Percentiles rank a stretch among this genome's conserved stretches.
These are phyloP conservation scores for Penstemon davidsonii DNA, from an alignment of 257 asterid species.

Conservation along the genomic window DNA sequence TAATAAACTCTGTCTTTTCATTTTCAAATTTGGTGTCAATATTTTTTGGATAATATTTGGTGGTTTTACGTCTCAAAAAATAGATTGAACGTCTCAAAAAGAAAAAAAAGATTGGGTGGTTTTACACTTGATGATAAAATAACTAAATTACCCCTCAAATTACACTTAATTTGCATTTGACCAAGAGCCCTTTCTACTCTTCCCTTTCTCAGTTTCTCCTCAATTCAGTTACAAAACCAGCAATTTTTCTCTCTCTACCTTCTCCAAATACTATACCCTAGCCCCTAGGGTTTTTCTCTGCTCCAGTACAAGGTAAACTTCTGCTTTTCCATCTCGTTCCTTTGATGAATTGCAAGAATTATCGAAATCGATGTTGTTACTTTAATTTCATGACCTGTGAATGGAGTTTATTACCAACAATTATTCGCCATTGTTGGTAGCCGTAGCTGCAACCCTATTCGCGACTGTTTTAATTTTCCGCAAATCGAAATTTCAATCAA, in stretches of 20 bases:
- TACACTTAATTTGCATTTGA: constrained; percentile 31
- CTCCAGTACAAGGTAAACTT: neutral
- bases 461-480: constrained; percentile 42
- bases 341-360: constrained; percentile 43
- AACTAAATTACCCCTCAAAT: constrained; percentile 20
- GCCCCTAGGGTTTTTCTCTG: constrained; percentile 31
- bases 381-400: constrained; percentile 51
- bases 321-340: neutral
- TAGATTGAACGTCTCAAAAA: no score
- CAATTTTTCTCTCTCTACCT: constrained; percentile 28
- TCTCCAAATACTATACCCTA: constrained; percentile 24
- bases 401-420: constrained; percentile 54
- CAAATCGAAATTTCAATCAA: constrained; percentile 25
- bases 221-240: constrained; percentile 37
- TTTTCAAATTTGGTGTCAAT: no score
- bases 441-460: constrained; percentile 46
- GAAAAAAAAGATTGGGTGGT: no score
- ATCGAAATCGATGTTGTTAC: constrained; percentile 20
- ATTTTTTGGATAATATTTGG: no score
- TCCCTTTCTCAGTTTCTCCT: neutral
- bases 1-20: no score
- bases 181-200: constrained; percentile 24
- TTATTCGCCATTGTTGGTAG: constrained; percentile 40
- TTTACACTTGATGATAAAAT: neutral
- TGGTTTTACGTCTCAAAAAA: no score